Evolutionary conservation across 2,329 filamentous ascomycete genomes (phyloP), one percentile per base, ranked within the genome.

Genomic region (Aaosphaeria pasadenensis): DNA sequence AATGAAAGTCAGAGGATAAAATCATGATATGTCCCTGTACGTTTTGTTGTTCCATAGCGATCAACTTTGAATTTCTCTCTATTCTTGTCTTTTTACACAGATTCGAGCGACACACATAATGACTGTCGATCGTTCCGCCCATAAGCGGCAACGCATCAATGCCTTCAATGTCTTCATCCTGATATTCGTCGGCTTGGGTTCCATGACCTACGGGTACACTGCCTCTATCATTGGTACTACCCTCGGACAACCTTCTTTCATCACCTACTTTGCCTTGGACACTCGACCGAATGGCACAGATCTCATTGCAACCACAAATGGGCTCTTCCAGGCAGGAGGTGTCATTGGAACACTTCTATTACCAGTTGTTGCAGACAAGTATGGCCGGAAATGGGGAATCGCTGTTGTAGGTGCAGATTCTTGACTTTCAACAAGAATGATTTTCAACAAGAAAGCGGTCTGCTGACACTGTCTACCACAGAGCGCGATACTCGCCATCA

Each of bases 401-500:
- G 52, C 53, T 24, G 44, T 53, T 44, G 52, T 58, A 42, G 43
- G 50, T 36, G 33, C 33, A 24, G 17, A 24, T 24, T 24, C 17
- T 24, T 24, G 17, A 24, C 17, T 24, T 24, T 24, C 17, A 24
- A 24, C 33, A 36, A 9, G 13, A 36, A 36, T 13, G 13, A 11
- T 9, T 36, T 36, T 9, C 33, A 36, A 36, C 33, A 9, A 11
- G 13, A 36, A 11, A 36, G 13, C 9, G 33, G 9, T 13, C 9
- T 11, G 13, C 33, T 36, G 33, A 36, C 33, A 36, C 13, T 36
- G 33, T 36, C 2, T 13, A n/a, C 17, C 17, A 24, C 11, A 53
- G 52, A 51, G 51, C 39, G 45, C 61, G 11, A 48, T 61, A 6
- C 50, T 68, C 6, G 49, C 49, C 30, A 48, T 64, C 31, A 51